Percentiles rank a stretch among this genome's conserved stretches.
Conservation (phyloP, 345 rosid species). For the Hypericum androsaemum region DNA sequence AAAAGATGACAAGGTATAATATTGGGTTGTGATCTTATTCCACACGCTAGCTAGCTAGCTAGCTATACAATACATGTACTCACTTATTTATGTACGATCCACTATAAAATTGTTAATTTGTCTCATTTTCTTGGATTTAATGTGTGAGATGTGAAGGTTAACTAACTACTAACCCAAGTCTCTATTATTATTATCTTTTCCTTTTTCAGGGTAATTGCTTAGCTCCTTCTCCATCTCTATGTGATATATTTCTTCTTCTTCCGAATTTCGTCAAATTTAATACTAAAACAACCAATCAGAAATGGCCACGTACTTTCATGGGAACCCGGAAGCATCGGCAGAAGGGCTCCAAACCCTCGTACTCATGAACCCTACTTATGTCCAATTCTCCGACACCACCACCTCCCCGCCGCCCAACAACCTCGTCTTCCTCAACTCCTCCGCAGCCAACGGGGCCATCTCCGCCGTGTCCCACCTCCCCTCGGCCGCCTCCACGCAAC, state of each 20-base stretch:
- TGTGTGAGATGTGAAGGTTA: slow-evolving; percentile 18
- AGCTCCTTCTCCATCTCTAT: too few species aligned
- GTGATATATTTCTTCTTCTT: too few species aligned
- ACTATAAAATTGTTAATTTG: slow-evolving; percentile 6
- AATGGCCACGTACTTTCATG: slow-evolving; percentile 84
- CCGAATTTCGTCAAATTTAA: not conserved
- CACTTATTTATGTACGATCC: too few species aligned
- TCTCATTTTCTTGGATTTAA: slow-evolving; percentile 7
- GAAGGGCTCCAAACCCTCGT: slow-evolving; percentile 85
- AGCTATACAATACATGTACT: too few species aligned
- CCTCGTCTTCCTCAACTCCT: slow-evolving; percentile 46
- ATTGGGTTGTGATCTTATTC: not conserved
- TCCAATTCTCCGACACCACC: slow-evolving; percentile 61
- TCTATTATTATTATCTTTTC: too few species aligned
- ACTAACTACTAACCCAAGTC: not conserved
- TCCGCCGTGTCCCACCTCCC: slow-evolving; percentile 34
- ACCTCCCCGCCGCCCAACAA: slow-evolving; percentile 32
- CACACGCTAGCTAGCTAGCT: too few species aligned
- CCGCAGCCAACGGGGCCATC: slow-evolving; percentile 23
- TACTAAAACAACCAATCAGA: slow-evolving; percentile 1
- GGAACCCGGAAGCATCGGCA: slow-evolving; percentile 50
- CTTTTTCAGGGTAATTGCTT: slow-evolving; percentile 15
- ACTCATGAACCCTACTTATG: slow-evolving; percentile 95
- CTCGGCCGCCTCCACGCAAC: slow-evolving; percentile 51
- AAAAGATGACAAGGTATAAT: slow-evolving; percentile 2